Percentiles rank a stretch among this genome's conserved stretches.
These are phyloP conservation scores for Hemileccinum impolitum DNA, from an alignment of 768 basidiomycete species.

Conservation along the genomic window DNA sequence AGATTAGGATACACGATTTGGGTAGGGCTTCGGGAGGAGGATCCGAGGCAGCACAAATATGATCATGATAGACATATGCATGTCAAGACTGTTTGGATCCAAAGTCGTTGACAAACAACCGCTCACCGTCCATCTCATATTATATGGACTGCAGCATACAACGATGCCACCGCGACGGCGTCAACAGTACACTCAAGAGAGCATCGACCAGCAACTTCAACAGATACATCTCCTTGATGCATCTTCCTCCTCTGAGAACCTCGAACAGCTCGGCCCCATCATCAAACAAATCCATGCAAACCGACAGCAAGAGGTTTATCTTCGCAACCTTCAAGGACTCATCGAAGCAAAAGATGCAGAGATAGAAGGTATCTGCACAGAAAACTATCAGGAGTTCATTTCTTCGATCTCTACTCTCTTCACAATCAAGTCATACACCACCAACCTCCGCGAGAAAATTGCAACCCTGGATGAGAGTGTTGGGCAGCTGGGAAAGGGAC, in stretches of 20 bases:
- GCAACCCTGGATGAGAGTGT: constrained; percentile 85
- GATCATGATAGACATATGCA: too few species aligned
- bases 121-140: constrained; percentile 6
- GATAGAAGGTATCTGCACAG: constrained; percentile 92
- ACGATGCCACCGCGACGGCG: constrained; percentile 73
- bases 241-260: constrained; percentile 87
- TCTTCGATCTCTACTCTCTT: constrained; percentile 95
- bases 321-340: constrained; percentile 81
- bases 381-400: constrained; percentile 98
- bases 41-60: too few species aligned
- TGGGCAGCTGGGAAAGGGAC: constrained; percentile 77
- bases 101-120: constrained; percentile 40
- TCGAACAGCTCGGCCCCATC: constrained; percentile 92
- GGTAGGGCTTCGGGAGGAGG: not conserved
- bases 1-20: too few species aligned
- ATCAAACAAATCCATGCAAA: constrained; percentile 91
- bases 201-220: constrained; percentile 85
- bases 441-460: constrained; percentile 88
- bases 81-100: constrained; percentile 41
- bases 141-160: constrained; percentile 13
- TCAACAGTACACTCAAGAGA: constrained; percentile 74
- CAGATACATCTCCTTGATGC: constrained; percentile 88
- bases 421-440: constrained; percentile 94
- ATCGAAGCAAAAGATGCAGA: constrained; percentile 93
- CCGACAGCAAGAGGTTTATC: constrained; percentile 84